Evolutionary conservation across 1,139 yeast species (phyloP), one percentile per base, ranked within the genome.

Genomic region (Yarrowia galli): DNA sequence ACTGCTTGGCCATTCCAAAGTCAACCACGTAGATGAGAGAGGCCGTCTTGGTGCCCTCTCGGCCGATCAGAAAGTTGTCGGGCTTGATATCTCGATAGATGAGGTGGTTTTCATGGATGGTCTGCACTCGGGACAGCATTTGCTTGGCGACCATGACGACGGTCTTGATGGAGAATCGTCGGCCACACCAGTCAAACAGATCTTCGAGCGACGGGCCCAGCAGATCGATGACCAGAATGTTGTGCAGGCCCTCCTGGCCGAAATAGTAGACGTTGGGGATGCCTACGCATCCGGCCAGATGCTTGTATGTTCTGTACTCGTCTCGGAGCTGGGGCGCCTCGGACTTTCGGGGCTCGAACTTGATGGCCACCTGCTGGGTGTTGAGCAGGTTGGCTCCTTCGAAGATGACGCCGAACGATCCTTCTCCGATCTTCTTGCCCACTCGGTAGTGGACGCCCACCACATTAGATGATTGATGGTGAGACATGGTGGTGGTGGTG

Each of bases 1-100:
- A 95, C 77, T 92, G 97, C 80, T 95, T 95, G 58, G 98, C 98
- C 98, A 95, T 93, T 72, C 99, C 99, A 77, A 92, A 95, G 75
- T 85, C 88, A 67, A 85, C 87, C 70, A 85, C 82, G 72, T 84
- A 84, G 67, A 85, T 83, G 61, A 83, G 78, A 74, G 82, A 85
- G 70, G 83, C 87, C 71, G 81, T 82, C 71, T 76, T 79, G 69
- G 84, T 78, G 67, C 83, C 84, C 35, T 83, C 83, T 73, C 86
- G 83, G 60, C 96, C 96, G 76, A 95, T 90, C 73, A 93, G 84
- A 74, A 93, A 93, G 80, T 93, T 93, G 79, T 93, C 98, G 13
- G 98, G 98, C 80, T 93, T 93, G 76, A 93, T 93, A 79, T 93
- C 98, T 76, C 98, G 84, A 80, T 93, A 93, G 73, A 93, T 93